Evolutionary conservation across 768 basidiomycete genomes (phyloP).

Genomic region (Agaricus subrufescens): DNA sequence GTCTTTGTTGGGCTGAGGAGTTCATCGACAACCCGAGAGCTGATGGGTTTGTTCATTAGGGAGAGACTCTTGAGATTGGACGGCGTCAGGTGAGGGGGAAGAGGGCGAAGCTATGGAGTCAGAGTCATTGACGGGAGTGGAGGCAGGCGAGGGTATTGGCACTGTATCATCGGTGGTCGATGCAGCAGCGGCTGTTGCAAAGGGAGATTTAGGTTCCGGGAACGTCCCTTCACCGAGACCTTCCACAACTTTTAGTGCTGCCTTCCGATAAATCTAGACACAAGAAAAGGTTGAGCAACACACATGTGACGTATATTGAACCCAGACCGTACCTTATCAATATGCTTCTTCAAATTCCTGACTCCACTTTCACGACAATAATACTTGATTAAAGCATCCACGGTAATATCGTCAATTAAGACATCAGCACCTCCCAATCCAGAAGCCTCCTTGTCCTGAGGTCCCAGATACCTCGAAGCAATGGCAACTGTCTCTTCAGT

Average conservation of each 20-base stretch:
- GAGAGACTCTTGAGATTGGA: conserved; percentile 49
- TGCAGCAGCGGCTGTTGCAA: conserved; percentile 14
- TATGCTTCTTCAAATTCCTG: conserved; percentile 94
- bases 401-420: conserved; percentile 64
- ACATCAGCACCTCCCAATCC: conserved; percentile 87
- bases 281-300: neutral
- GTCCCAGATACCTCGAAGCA: conserved; percentile 82
- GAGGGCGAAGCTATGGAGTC: neutral
- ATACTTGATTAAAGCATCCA: conserved; percentile 90
- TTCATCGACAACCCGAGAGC: conserved; percentile 5
- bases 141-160: conserved; percentile 10
- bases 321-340: conserved; percentile 73
- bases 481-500: conserved; percentile 90
- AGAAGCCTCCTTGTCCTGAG: conserved; percentile 88
- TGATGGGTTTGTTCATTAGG: conserved; percentile 28
- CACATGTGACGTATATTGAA: neutral
- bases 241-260: conserved; percentile 85
- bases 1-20: conserved; percentile 16
- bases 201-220: conserved; percentile 53
- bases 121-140: conserved; percentile 11
- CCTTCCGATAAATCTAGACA: conserved; percentile 89
- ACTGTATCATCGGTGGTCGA: conserved; percentile 6
- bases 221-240: conserved; percentile 85
- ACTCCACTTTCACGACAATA: conserved; percentile 98
- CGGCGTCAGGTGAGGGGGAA: conserved; percentile 20